Evolutionary conservation across 2,329 filamentous ascomycete genomes (phyloP), one percentile per base, ranked within the genome.

Genomic region (Graphiopsis chlorocephala): DNA sequence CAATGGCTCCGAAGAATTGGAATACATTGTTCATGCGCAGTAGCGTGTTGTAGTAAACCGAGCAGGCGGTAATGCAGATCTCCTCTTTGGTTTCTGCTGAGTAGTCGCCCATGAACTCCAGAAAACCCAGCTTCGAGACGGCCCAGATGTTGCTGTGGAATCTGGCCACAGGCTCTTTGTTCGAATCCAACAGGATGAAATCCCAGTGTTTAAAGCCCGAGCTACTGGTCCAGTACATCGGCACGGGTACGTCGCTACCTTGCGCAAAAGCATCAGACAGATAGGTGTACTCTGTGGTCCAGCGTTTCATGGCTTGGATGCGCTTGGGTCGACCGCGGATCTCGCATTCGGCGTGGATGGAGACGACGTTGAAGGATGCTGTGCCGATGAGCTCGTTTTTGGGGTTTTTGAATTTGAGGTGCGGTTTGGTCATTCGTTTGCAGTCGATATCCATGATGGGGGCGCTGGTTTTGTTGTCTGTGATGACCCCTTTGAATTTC

Each of bases 201-300:
- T 65, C 64, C 59, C 60, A 65, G 31, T 62, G 28, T 35, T 65
- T 65, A 53, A 65, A 63, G 0, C 60, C 60, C 2, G 60, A 62
- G 1, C 31, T 53, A 10, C 47, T 55, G 5, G 60, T 62, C 60
- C 60, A 62, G 48, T 62, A 62, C 60, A 62, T 62, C 5, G 60
- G 23, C 23, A 55, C 60, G 0, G 60, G 60, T 6, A 14, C 10
- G 7, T n/a, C 42, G 11, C 60, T 35, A 14, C 60, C 60, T 2
- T 62, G 31, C 28, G 60, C 47, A 12, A 62, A 62, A 14, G 33
- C 60, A n/a, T 62, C 60, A 4, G 60, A 62, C 8, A 62, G 48
- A 25, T 62, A 62, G 2, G 60, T 62, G 33, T 62, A 62, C 11
- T 62, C 48, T 7, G 48, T 62, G 4, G 29, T 26, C 33, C 23